Conservation (phyloP, 2,329 filamentous ascomycete genomes). For the Cladophialophora chaetospira region DNA sequence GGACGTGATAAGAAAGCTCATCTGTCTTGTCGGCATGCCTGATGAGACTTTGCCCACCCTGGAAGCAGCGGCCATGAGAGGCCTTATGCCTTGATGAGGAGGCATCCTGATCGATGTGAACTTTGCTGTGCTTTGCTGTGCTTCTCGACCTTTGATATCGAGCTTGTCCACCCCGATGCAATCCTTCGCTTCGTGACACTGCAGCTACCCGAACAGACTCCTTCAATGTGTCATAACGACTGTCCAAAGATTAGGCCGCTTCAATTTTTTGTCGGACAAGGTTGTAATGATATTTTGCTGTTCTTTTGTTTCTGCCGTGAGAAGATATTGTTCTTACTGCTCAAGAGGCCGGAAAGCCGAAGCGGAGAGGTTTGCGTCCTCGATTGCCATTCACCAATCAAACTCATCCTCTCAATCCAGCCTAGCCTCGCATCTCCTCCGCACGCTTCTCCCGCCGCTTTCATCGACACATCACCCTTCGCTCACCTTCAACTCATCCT, state of each 20-base stretch:
- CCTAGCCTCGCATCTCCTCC: too few species aligned
- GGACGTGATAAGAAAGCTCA: conserved; percentile 14
- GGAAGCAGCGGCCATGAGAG: conserved; percentile 14
- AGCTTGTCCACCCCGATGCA: too few species aligned
- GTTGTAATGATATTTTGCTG: too few species aligned
- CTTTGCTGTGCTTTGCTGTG: neutral
- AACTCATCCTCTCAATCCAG: neutral
- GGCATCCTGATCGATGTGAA: conserved; percentile 12
- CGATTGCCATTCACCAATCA: neutral
- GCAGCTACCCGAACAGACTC: too few species aligned
- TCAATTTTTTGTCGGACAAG: too few species aligned
- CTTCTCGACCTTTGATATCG: neutral
- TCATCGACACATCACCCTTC: too few species aligned
- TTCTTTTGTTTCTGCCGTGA: neutral
- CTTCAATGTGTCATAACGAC: too few species aligned
- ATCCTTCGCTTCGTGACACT: too few species aligned
- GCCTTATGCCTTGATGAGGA: conserved; percentile 7
- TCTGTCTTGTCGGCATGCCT: conserved; percentile 1
- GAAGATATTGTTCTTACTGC: neutral
- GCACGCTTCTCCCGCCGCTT: too few species aligned
- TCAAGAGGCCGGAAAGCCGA: conserved; percentile 3
- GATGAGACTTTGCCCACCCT: neutral
- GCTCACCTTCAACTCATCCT: too few species aligned
- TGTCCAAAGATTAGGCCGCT: too few species aligned
- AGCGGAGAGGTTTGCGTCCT: conserved; percentile 3